Conservation (phyloP, 768 basidiomycete genomes). For the Termitomyces sp. region DNA sequence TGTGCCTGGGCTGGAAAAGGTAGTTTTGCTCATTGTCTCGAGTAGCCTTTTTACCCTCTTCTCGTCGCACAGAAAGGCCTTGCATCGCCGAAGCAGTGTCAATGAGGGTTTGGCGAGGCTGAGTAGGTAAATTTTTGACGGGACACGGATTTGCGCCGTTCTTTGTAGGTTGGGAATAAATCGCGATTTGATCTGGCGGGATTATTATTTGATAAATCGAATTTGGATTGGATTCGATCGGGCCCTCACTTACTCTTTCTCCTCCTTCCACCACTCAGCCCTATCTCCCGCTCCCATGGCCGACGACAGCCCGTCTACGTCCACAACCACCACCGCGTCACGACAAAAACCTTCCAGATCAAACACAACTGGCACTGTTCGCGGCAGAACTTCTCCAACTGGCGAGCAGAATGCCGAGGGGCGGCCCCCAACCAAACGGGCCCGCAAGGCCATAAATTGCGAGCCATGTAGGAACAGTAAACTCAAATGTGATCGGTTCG, state of each 20-base stretch:
- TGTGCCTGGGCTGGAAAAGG: slow-evolving; percentile 7
- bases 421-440: slow-evolving; percentile 72
- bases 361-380: slow-evolving; percentile 36
- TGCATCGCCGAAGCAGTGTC: slow-evolving; percentile 5
- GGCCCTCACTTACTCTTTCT: slow-evolving; percentile 17
- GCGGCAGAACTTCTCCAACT: slow-evolving; percentile 45
- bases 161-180: slow-evolving; percentile 8
- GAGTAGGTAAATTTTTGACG: slow-evolving; percentile 4
- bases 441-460: slow-evolving; percentile 85
- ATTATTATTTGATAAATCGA: slow-evolving; percentile 18
- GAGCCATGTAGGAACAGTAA: slow-evolving; percentile 85
- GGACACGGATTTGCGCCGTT: slow-evolving; percentile 10
- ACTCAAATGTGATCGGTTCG: slow-evolving; percentile 82
- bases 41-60: slow-evolving; percentile 13
- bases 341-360: slow-evolving; percentile 38
- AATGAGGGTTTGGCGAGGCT: slow-evolving; percentile 7
- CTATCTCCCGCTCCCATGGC: slow-evolving; percentile 23
- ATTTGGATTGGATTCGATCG: slow-evolving; percentile 21
- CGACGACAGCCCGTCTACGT: slow-evolving; percentile 29
- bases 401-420: slow-evolving; percentile 46
- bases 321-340: slow-evolving; percentile 31
- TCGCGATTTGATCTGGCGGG: slow-evolving; percentile 13
- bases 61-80: slow-evolving; percentile 1
- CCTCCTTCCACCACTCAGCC: slow-evolving; percentile 15
- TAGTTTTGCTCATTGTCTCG: slow-evolving; percentile 7